These are phyloP conservation scores for Kalmanozyma brasiliensis DNA, from an alignment of 1,284 basidiomycete species.

Conservation along the genomic window DNA sequence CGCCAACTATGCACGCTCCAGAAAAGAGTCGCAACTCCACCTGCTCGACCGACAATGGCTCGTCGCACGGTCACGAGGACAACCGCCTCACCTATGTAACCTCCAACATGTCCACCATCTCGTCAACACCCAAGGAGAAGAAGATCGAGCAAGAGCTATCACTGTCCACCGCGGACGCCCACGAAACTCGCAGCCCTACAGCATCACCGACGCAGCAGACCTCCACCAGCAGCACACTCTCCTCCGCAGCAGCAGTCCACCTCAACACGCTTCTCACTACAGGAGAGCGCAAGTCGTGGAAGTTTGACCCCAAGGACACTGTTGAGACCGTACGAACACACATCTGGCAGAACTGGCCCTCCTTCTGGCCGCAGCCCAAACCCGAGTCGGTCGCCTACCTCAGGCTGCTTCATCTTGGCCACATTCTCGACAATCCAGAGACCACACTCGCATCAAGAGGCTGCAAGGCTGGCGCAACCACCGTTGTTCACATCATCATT, in stretches of 20 bases:
- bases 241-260: constrained; percentile 16
- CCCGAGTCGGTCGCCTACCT: constrained; percentile 32
- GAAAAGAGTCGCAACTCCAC: constrained; percentile 27
- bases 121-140: constrained; percentile 14
- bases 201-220: neutral
- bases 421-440: constrained; percentile 31
- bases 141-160: constrained; percentile 2
- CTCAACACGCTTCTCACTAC: constrained; percentile 40
- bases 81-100: constrained; percentile 18
- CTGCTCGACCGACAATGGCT: constrained; percentile 37
- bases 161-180: constrained; percentile 16
- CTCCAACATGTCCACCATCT: constrained; percentile 22
- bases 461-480: constrained; percentile 29
- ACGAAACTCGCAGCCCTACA: neutral
- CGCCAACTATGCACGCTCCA: constrained; percentile 22
- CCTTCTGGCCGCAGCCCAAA: constrained; percentile 36
- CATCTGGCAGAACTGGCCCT: constrained; percentile 37
- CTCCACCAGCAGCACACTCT: constrained; percentile 3
- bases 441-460: constrained; percentile 35
- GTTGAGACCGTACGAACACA: constrained; percentile 22
- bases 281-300: constrained; percentile 34
- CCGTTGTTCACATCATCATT: constrained; percentile 40
- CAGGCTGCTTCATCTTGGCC: constrained; percentile 40
- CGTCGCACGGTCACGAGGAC: constrained; percentile 17
- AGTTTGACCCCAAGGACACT: constrained; percentile 21